Base-by-base conservation (phyloP, 139 green algal genomes). In the Chara braunii region DNA sequence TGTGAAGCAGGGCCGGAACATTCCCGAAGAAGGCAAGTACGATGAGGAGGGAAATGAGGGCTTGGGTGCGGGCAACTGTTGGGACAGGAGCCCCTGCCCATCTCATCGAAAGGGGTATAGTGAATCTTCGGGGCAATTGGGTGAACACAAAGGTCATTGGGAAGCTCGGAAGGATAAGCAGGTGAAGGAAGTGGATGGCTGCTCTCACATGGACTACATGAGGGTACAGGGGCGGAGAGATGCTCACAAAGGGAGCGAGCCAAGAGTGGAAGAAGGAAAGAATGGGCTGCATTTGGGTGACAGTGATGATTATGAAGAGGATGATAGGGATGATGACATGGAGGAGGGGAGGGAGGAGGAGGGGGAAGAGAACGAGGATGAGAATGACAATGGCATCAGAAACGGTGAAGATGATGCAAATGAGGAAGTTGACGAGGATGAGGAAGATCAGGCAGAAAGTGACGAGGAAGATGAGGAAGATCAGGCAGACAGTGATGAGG, bases 221-320 rank as follows among this genome's bases (percentile, higher is more conserved):
- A n/a, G n/a, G n/a, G n/a, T n/a, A n/a, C n/a, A 14, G 14, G 33
- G 37, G 37, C 22, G 22, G 11, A 48, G 42, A 5, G 48, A 60
- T 2, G 59, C 37, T 1, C 44, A 68, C 5, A 28, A 68, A 8
- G 59, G 62, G 43, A 29, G 22, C 11, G 59, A 68, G 28, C 23
- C 1, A 48, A 29, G 37, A 12, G 59, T 45, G 30, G 43, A 68
- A 24, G 48, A 24, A 26, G 59, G 60, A 35, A 8, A 5, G 24
- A 35, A 62, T 26, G 53, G 28, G 40, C 18, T n/a, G n/a, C n/a
- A 48, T n/a, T 48, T 18, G 40, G n/a, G 40, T 48, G n/a, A 26
- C 18, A 48, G 40, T n/a, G n/a, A n/a, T 48, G n/a, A 48, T 48
- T 48, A n/a, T 48, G 40, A 26, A 50, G 51, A 43, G 2, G 51